A percentile compares a stretch with the other conserved stretches of the same genome.
These are phyloP conservation scores for Naematelia aurantialba DNA, from an alignment of 768 basidiomycete genomes.

Conservation along the genomic window DNA sequence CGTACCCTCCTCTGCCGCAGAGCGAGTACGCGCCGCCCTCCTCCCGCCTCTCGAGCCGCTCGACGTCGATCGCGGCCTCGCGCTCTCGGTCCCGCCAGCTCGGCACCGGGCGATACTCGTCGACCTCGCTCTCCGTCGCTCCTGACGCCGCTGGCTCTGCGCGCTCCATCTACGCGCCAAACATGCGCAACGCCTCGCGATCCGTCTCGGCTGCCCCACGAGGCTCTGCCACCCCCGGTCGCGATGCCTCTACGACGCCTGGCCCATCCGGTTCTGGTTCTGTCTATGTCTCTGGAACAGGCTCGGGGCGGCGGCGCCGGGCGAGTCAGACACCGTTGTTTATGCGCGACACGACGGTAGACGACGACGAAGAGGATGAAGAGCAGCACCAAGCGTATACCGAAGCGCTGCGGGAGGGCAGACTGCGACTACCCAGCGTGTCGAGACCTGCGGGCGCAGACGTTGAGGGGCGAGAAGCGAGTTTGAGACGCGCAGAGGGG, in stretches of 20 bases:
- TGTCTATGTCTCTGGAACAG: too few relatives aligned
- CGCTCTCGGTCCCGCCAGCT: conserved; percentile 40
- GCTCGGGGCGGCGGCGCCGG: conserved; percentile 9
- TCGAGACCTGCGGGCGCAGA: conserved; percentile 27
- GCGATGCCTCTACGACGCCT: conserved; percentile 20
- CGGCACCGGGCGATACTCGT: conserved; percentile 22
- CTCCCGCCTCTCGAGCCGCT: conserved; percentile 41
- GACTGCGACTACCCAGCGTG: conserved; percentile 31
- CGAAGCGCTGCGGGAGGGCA: conserved; percentile 33
- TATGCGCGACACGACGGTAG: conserved; percentile 43
- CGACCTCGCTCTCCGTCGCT: conserved; percentile 23
- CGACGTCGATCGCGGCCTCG: conserved; percentile 34
- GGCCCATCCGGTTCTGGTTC: too few relatives aligned
- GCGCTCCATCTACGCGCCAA: conserved; percentile 7
- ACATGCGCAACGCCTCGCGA: conserved; percentile 38
- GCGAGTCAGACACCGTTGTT: conserved; percentile 35
- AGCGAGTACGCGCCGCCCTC: conserved; percentile 38
- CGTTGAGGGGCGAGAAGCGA: conserved; percentile 12
- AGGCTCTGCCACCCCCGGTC: conserved; percentile 21
- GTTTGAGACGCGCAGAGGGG: too few relatives aligned
- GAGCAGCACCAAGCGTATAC: conserved; percentile 42
- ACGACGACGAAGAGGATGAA: conserved; percentile 45
- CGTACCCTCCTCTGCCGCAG: conserved; percentile 43
- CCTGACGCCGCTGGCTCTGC: background rate
- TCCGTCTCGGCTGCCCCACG: conserved; percentile 36